Conservation (phyloP, 2,329 filamentous ascomycete genomes). For the Penicillium nordicum region DNA sequence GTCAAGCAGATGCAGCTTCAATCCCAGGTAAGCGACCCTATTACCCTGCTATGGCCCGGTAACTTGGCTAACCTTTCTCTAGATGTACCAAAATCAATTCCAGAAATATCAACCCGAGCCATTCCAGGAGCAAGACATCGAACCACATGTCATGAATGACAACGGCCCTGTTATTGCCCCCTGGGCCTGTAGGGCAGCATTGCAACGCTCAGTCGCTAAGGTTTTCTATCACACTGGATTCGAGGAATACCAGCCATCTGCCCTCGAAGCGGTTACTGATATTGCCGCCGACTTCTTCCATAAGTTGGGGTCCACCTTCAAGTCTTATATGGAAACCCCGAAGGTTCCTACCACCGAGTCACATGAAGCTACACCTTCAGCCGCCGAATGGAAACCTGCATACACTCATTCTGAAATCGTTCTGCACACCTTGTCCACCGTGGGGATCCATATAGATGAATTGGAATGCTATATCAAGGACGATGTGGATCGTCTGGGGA, state of each 20-base stretch:
- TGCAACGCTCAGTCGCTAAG: conserved; percentile 89
- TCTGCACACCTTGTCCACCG: conserved; percentile 79
- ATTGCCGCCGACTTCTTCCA: conserved; percentile 85
- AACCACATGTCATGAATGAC: conserved; percentile 84
- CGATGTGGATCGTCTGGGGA: conserved; percentile 80
- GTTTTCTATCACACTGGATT: conserved; percentile 96
- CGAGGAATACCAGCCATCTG: conserved; percentile 93
- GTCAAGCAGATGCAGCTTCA: conserved; percentile 99
- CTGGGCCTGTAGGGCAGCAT: conserved; percentile 73
- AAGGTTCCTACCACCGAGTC: conserved; percentile 59
- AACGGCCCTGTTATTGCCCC: conserved; percentile 83
- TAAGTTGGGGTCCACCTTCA: conserved; percentile 76
- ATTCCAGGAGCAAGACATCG: conserved; percentile 81
- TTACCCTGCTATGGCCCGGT: not conserved
- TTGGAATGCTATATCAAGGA: conserved; percentile 88
- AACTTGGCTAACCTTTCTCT: conserved; percentile 10
- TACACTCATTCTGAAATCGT: conserved; percentile 83
- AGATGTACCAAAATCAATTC: conserved; percentile 98
- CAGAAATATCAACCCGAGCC: conserved; percentile 91
- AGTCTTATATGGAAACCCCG: conserved; percentile 77
- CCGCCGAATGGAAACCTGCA: conserved; percentile 57
- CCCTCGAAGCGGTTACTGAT: conserved; percentile 84
- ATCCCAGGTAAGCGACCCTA: conserved; percentile 65
- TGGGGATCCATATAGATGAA: conserved; percentile 74
- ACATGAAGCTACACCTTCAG: conserved; percentile 35